Evolutionary conservation across 1,284 basidiomycete genomes (phyloP).

Genomic region (Kwoniella shivajii): DNA sequence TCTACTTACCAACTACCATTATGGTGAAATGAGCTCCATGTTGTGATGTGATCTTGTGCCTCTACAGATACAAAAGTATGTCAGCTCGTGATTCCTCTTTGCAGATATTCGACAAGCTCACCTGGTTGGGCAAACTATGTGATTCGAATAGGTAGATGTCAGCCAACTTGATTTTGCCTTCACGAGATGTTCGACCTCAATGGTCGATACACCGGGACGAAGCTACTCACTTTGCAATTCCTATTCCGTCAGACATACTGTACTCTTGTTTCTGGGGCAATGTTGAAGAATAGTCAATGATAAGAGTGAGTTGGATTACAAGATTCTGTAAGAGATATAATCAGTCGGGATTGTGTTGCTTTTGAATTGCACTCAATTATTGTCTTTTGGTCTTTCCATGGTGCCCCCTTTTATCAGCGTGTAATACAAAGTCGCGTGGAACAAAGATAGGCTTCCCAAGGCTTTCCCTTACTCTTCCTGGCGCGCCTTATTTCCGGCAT

Average conservation of each 20-base stretch:
- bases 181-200: not conserved
- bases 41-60: slow-evolving; percentile 96
- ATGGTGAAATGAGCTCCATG: slow-evolving; percentile 96
- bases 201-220: too few relatives aligned
- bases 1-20: slow-evolving; percentile 91
- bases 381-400: not conserved
- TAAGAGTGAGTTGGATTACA: not conserved
- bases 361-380: not conserved
- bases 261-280: not conserved
- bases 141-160: not conserved
- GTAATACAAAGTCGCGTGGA: slow-evolving; percentile 2
- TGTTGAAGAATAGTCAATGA: not conserved
- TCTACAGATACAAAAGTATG: slow-evolving; percentile 58
- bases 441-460: not conserved
- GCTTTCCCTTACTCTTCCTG: not conserved
- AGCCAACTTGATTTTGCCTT: not conserved
- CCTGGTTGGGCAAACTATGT: slow-evolving; percentile 98
- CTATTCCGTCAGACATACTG: slow-evolving; percentile 53
- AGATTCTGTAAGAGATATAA: too few relatives aligned
- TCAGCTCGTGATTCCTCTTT: slow-evolving; percentile 12
- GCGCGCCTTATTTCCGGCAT: not conserved
- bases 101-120: slow-evolving; percentile 50
- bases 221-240: slow-evolving; percentile 55
- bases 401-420: slow-evolving; percentile 1
- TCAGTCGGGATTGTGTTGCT: too few relatives aligned